Evolutionary conservation across 106 monocot genomes (phyloP), one percentile per base, ranked within the genome.

Genomic region (Chionographis japonica): DNA sequence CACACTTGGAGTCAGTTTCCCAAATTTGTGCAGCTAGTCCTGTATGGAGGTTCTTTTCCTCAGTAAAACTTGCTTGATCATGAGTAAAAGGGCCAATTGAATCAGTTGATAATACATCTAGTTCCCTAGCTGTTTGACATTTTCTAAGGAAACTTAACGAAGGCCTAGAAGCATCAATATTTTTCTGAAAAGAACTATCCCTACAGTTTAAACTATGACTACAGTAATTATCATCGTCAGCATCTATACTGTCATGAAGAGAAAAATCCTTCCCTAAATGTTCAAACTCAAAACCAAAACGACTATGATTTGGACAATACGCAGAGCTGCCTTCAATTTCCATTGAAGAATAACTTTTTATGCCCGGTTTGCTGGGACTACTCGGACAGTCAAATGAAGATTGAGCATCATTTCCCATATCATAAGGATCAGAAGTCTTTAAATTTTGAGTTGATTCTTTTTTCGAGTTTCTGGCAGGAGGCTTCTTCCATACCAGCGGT

Each of bases 81-180:
- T 13, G 10, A 74, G 58, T 52, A 70, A 50, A 42, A 38, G 40
- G 49, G 50, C 68, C 37, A 27, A 13, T 1, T 8, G 50, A 27
- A 75, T 43, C 65, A 58, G 49, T 40, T 46, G 46, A 37, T n/a
- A 55, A 55, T 42, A 50, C 38, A 78, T 79, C 78, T 0, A 63
- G 35, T 8, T 58, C 51, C 8, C 36, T 17, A 40, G 54, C 67
- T 42, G 42, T 61, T 2, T 56, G 68, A 66, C 74, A 77, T 73
- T 73, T 75, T 78, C 72, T 72, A 66, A 73, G 55, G 7, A 50
- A 52, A 67, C 66, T 55, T 63, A 72, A 58, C 16, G 63, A 58
- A 17, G 54, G 53, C 17, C 8, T 42, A 38, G 17, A 71, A 36
- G 46, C 16, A 54, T 52, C 36, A 67, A 35, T 40, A 52, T 57